Conservation (phyloP, 371 early-diverging fungal species). For the Mucor lusitanicus region DNA sequence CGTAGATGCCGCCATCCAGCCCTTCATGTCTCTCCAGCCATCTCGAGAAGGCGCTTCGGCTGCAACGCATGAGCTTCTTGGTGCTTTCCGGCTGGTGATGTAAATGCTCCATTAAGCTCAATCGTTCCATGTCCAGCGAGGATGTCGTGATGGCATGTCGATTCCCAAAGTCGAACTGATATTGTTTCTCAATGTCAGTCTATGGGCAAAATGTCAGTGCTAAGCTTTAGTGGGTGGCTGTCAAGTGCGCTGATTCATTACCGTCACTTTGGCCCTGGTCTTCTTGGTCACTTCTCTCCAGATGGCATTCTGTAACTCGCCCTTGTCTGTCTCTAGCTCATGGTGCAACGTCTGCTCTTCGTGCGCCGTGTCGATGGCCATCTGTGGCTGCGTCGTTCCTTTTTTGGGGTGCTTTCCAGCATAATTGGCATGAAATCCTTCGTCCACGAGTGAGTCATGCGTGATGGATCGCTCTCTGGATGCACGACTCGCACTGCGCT, state of each 20-base stretch:
- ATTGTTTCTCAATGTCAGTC: slow-evolving; percentile 46
- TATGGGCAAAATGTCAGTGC: background rate
- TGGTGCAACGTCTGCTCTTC: slow-evolving; percentile 16
- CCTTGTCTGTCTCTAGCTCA: slow-evolving; percentile 40
- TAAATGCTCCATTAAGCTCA: slow-evolving; percentile 41
- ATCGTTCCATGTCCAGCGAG: slow-evolving; percentile 54
- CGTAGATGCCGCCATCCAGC: slow-evolving; percentile 22
- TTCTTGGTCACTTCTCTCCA: slow-evolving; percentile 63
- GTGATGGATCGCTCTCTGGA: slow-evolving; percentile 9
- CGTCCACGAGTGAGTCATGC: background rate
- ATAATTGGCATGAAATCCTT: background rate
- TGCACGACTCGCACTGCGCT: background rate
- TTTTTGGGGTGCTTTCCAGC: slow-evolving; percentile 14
- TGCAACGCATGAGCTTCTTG: slow-evolving; percentile 29
- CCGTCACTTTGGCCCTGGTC: slow-evolving; percentile 48
- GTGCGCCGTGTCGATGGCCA: slow-evolving; percentile 31
- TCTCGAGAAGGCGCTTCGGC: slow-evolving; percentile 22
- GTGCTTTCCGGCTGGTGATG: slow-evolving; percentile 35
- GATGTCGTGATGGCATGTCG: slow-evolving; percentile 44
- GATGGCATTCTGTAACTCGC: slow-evolving; percentile 48
- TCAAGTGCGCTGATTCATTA: too few relatives aligned
- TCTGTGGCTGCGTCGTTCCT: slow-evolving; percentile 14
- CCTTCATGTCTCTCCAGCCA: slow-evolving; percentile 33
- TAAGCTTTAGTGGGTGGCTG: too few relatives aligned
- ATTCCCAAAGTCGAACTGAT: slow-evolving; percentile 52